These are phyloP conservation scores for Pleurotus tuber-regium DNA, from an alignment of 768 basidiomycete genomes.

Conservation along the genomic window DNA sequence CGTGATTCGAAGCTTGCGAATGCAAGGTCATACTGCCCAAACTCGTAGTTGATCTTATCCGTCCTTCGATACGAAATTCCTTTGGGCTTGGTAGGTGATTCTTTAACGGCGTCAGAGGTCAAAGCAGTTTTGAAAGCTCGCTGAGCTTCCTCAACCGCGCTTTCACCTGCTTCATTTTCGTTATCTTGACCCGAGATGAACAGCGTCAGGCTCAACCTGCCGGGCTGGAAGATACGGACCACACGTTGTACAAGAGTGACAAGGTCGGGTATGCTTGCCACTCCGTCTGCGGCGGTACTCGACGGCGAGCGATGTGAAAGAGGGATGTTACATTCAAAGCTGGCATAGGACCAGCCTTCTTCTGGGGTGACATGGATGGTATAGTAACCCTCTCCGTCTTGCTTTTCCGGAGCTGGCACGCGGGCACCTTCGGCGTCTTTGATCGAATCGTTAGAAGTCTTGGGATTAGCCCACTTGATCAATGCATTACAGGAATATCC, in stretches of 20 bases:
- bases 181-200: slow-evolving; percentile 77
- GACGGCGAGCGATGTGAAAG: slow-evolving; percentile 31
- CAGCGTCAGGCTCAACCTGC: slow-evolving; percentile 78
- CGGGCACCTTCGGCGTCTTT: slow-evolving; percentile 13
- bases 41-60: slow-evolving; percentile 98
- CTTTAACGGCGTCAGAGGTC: slow-evolving; percentile 23
- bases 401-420: slow-evolving; percentile 1
- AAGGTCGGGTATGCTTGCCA: slow-evolving; percentile 63
- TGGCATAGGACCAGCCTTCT: slow-evolving; percentile 97
- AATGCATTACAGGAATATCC: slow-evolving; percentile 96
- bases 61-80: slow-evolving; percentile 65
- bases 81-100: not conserved
- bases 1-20: slow-evolving; percentile 79
- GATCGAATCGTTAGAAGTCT: slow-evolving; percentile 20
- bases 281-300: slow-evolving; percentile 25
- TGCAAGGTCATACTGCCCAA: slow-evolving; percentile 88
- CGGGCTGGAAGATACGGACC: slow-evolving; percentile 90
- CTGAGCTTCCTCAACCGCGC: slow-evolving; percentile 69
- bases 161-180: slow-evolving; percentile 43
- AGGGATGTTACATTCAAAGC: slow-evolving; percentile 98
- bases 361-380: slow-evolving; percentile 99
- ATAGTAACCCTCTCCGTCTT: slow-evolving; percentile 84
- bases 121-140: slow-evolving; percentile 69
- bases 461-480: slow-evolving; percentile 55
- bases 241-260: slow-evolving; percentile 83